Conservation (phyloP, 2,329 filamentous ascomycete genomes). For the Cladosporium oxysporum region DNA sequence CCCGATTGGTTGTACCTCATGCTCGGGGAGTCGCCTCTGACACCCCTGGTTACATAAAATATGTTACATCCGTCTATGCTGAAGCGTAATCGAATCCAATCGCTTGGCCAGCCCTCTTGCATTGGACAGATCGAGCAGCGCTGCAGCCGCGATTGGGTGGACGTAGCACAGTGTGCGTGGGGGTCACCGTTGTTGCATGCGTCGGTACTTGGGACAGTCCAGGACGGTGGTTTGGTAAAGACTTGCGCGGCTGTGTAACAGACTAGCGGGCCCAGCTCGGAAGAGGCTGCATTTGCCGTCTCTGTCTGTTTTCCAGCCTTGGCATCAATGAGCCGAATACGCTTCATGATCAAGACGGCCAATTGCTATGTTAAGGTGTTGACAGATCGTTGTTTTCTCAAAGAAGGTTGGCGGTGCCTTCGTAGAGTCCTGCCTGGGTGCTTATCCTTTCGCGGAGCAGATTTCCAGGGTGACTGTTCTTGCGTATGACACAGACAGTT, state of each 20-base stretch:
- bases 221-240: background rate
- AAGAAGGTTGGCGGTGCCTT: background rate
- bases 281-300: background rate
- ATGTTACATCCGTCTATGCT: background rate
- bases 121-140: background rate
- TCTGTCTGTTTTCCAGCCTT: background rate
- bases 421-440: background rate
- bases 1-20: background rate
- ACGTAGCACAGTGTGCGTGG: background rate
- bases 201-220: background rate
- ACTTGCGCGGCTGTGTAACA: background rate
- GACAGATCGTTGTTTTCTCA: background rate
- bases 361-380: background rate
- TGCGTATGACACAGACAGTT: background rate
- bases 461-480: background rate
- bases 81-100: background rate
- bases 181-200: background rate
- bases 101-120: background rate
- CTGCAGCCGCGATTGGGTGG: background rate
- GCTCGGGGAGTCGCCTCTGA: background rate
- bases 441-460: background rate
- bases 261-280: background rate
- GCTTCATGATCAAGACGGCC: background rate
- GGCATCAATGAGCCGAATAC: background rate
- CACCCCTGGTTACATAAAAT: background rate